Evolutionary conservation across 352 stramenopile genomes (phyloP), one percentile per base, ranked within the genome.

Genomic region (Phytophthora pluvialis): DNA sequence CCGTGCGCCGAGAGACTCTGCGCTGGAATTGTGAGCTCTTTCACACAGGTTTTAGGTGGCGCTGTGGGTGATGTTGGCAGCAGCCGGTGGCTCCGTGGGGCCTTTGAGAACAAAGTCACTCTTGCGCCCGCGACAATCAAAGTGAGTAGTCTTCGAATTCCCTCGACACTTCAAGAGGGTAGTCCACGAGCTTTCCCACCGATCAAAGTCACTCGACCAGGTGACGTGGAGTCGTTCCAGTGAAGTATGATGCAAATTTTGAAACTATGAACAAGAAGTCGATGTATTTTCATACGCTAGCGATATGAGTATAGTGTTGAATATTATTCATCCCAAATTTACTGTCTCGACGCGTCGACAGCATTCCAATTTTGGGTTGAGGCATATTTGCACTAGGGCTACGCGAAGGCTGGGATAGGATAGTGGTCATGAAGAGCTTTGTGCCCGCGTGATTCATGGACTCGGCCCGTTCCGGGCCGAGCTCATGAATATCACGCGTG

Each of bases 21-120:
- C 18, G 29, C 51, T 11, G 65, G 65, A 16, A 15, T 59, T 32
- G 55, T 78, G 31, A 69, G 49, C 51, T 57, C 56, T 4, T 72
- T 70, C 29, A 69, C 59, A 9, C 60, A 69, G 25, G 42, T 67
- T 18, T 50, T 75, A 26, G 67, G 67, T 18, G 66, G 66, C 2
- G 16, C 26, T 16, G 28, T 57, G 5, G 46, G 32, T 46, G 38
- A 49, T 11, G 16, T 40, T 26, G 28, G 32, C 44, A 42, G n/a
- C 7, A 33, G 5, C 35, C 46, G 65, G 12, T 58, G 65, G 52
- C 11, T 47, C 10, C 16, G n/a, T 29, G 36, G 36, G 21, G 33
- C 47, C 21, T 68, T 64, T 33, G 39, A 51, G 2, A 73, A 69
- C 46, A 33, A 25, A 47, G 49, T 73, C 31, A 40, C 11, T 13